Base-by-base conservation (phyloP, 2,329 filamentous ascomycete species). In the Bipolaris oryzae region DNA sequence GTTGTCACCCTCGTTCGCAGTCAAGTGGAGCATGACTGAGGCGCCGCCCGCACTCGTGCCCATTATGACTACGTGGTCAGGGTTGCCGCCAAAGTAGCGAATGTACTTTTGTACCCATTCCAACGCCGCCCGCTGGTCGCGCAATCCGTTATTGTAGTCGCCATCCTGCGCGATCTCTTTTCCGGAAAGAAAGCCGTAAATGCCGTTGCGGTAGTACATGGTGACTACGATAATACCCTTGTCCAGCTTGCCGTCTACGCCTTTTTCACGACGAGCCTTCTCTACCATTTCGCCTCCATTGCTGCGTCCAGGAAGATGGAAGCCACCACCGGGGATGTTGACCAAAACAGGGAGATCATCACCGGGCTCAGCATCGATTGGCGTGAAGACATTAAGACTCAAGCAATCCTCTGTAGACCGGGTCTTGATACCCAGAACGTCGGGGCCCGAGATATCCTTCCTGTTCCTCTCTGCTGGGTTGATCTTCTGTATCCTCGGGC, bases 291-390 rank as follows among this genome's bases (percentile, higher is more conserved):
- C 70, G 5, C 63, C 66, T 28, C 70, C 70, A 46, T 71, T 74
- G 42, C 68, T 66, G 31, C 71, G 63, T 7, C 71, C 71, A 15
- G 71, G 71, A 3, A 73, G 53, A 49, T 79, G 77, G 67, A 79
- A 79, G 0, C 77, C 77, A 39, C 77, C 78, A 5, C 79, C 79
- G 20, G 80, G 79, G 66, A 80, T 80, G 58, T 80, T 80, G 1
- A 81, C 75, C 18, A 78, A 63, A 0, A 80, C 77, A 28, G 76
- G 66, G 11, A 74, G 48, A 35, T 74, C 70, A 23, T 74, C 71
- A 10, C 71, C 71, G 25, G 70, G 50, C 45, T 73, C 64, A 10
- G 71, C 71, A 55, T 74, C 71, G 33, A 68, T 61, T 3, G 71
- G 71, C 31, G 68, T 68, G 49, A 74, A 74, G 7, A 74, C 71